Conservation (phyloP, 2,329 filamentous ascomycete genomes). For the Tolypocladium tundrense region DNA sequence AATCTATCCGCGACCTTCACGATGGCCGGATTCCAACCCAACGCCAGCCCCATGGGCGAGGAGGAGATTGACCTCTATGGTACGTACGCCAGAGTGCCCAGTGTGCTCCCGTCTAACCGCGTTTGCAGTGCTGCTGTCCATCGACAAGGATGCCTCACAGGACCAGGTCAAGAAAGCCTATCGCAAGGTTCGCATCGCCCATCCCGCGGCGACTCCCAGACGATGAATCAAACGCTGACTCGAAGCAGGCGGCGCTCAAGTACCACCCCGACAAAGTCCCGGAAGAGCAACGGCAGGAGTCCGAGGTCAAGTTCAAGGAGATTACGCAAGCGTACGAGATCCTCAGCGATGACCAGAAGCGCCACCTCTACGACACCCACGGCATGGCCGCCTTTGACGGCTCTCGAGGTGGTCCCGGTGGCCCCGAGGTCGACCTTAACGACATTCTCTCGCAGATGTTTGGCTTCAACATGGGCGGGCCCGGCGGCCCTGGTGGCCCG, state of each 20-base stretch:
- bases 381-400: slow-evolving; percentile 95
- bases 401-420: slow-evolving; percentile 54
- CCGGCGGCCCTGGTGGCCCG: slow-evolving; percentile 41
- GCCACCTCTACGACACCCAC: slow-evolving; percentile 82
- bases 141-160: slow-evolving; percentile 61
- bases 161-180: slow-evolving; percentile 92
- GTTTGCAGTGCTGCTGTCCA: slow-evolving; percentile 62
- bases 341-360: slow-evolving; percentile 89
- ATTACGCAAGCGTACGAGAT: slow-evolving; percentile 96
- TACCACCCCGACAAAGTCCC: slow-evolving; percentile 95
- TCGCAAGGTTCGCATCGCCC: slow-evolving; percentile 60
- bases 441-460: slow-evolving; percentile 95
- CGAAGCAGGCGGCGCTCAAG: slow-evolving; percentile 62
- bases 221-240: slow-evolving; percentile 5
- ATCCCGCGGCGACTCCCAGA: not conserved
- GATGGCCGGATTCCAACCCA: not conserved
- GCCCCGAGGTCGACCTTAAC: slow-evolving; percentile 72
- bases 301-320: slow-evolving; percentile 86
- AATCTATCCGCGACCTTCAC: not conserved
- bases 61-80: slow-evolving; percentile 53
- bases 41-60: slow-evolving; percentile 11
- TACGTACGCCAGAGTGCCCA: slow-evolving; percentile 19
- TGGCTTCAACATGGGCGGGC: slow-evolving; percentile 57
- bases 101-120: not conserved
- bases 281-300: slow-evolving; percentile 71